These are phyloP conservation scores for Candolleomyces efflorescens DNA, from an alignment of 768 basidiomycete species.

Conservation along the genomic window DNA sequence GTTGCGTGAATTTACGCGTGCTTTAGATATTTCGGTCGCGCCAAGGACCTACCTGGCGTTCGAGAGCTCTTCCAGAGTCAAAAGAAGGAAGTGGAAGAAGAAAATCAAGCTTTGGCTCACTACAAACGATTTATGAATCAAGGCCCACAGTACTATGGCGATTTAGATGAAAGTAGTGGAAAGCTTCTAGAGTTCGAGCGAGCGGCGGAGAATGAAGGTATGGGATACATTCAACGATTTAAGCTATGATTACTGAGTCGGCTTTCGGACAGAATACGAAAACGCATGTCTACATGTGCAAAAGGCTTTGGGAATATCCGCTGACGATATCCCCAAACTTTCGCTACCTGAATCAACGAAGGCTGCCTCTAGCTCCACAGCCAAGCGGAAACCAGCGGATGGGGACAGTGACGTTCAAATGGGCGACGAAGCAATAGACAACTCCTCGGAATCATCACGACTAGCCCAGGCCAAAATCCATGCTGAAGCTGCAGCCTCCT, in stretches of 20 bases:
- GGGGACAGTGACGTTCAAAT: conserved; percentile 39
- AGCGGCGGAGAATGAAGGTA: conserved; percentile 66
- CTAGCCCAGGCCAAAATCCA: conserved; percentile 29
- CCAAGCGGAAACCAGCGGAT: conserved; percentile 52
- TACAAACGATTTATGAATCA: conserved; percentile 90
- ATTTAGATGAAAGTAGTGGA: conserved; percentile 76
- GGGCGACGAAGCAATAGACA: conserved; percentile 30
- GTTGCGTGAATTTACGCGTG: not conserved
- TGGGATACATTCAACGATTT: not conserved
- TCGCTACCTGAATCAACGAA: conserved; percentile 31
- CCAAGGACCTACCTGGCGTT: conserved; percentile 93
- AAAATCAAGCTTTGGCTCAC: conserved; percentile 66
- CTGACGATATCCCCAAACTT: conserved; percentile 42
- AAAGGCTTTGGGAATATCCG: conserved; percentile 46
- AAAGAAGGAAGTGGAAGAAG: conserved; percentile 86
- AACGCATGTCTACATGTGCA: conserved; percentile 54
- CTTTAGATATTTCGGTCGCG: conserved; percentile 89
- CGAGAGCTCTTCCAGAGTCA: conserved; percentile 89
- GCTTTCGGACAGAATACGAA: conserved; percentile 51
- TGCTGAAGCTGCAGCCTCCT: conserved; percentile 60
- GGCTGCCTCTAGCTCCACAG: conserved; percentile 18
- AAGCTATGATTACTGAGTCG: not conserved
- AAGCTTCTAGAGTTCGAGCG: conserved; percentile 68
- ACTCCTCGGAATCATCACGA: conserved; percentile 12
- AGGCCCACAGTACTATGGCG: conserved; percentile 87